phyloP scores from a whole-genome alignment of 306 rosid species.

The Ochetophila trinervis region DNA sequence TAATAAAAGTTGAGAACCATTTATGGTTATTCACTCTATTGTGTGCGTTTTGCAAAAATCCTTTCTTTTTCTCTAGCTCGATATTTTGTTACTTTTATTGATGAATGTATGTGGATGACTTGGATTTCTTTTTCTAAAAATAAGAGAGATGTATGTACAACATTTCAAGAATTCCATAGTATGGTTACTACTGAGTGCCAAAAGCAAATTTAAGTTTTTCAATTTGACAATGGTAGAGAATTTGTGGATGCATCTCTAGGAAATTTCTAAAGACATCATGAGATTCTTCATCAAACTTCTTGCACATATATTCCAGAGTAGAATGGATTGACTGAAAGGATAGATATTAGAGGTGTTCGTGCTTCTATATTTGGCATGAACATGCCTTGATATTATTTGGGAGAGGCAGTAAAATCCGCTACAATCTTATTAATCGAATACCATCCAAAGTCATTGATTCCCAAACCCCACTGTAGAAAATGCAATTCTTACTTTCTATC shows the following conservation, averaged over 20 bases:
- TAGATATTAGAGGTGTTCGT: constrained; percentile 1
- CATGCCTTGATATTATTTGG: constrained; percentile 7
- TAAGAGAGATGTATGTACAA: not conserved
- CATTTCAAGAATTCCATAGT: not conserved
- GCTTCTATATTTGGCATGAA: no score
- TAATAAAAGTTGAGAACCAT: not conserved
- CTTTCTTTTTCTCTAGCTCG: not conserved
- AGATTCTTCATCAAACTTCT: constrained; percentile 1
- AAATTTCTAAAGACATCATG: not conserved
- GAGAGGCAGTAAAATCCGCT: not conserved
- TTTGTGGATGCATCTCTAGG: not conserved
- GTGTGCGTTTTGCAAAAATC: constrained; percentile 2
- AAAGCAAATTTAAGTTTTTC: not conserved
- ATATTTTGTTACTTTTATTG: constrained; percentile 9
- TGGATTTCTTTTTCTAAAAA: not conserved
- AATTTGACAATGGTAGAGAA: no score
- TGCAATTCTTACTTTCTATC: not conserved
- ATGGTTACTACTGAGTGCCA: constrained; percentile 15
- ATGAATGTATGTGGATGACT: constrained; percentile 11
- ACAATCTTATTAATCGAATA: constrained; percentile 1
- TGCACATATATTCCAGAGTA: not conserved
- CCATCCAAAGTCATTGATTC: not conserved
- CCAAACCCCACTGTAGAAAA: not conserved
- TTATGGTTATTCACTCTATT: not conserved
- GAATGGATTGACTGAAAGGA: constrained; percentile 14